Evolutionary conservation across 352 stramenopile species (phyloP), one percentile per base, ranked within the genome.

Genomic region (Pythium myriotylum): DNA sequence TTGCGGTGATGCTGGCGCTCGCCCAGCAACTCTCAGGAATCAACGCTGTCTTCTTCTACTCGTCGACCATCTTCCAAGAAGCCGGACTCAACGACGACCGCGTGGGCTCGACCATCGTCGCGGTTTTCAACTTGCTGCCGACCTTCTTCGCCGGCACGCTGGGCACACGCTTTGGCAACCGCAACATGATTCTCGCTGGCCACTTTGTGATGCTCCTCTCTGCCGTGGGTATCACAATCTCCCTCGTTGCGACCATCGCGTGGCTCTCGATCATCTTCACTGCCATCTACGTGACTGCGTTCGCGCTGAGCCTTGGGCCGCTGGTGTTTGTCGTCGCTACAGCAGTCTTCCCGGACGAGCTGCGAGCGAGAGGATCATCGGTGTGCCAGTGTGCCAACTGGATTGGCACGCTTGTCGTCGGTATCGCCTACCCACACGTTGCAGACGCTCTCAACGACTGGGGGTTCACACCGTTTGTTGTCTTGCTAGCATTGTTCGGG

Each of bases 31-130:
- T 91, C 50, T 83, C 75, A 3, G 81, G 79, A 24, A 75, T 91
- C 70, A 91, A 88, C 49, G 77, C 76, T 22, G 73, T 88, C 8
- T 89, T 89, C 58, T 83, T 86, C 54, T 91, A 91, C 57, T 89
- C 82, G 20, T 85, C 73, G 16, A 68, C 63, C 2, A 67, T 89
- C 5, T 91, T 89, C 54, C 77, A 75, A 23, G 54, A 79, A 20
- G 79, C 79, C 10, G 82, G 82, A 7, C 74, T 91, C 29, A 59
- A 52, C 0, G 82, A 89, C 47, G 66, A 71, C 32, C 82, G 82
- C 42, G 55, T 89, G 27, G 82, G 77, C 27, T 79, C 65, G n/a
- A 37, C 85, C 27, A 72, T 81, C 27, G 66, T 91, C 57, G 74
- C 77, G 53, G 62, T 76, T 10, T 69, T 88, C 22, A 85, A 86